Evolutionary conservation across 805 yeast species (phyloP).

Genomic region (Wickerhamomyces silvicola): DNA sequence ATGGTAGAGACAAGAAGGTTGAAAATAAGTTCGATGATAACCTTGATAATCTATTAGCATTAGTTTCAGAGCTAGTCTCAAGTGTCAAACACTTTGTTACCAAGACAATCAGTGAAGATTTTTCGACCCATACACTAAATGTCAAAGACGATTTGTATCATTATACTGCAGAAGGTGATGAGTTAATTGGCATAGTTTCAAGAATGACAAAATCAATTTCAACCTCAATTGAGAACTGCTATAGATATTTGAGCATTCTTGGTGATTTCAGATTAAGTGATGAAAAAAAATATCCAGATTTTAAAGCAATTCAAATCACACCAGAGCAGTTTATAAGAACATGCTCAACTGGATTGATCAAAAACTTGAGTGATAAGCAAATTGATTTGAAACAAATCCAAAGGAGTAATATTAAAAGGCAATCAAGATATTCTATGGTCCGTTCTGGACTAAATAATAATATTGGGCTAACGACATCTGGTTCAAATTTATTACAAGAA

Average conservation of each 20-base stretch:
- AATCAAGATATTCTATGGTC: slow-evolving; percentile 29
- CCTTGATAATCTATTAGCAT: slow-evolving; percentile 50
- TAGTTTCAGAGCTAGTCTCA: slow-evolving; percentile 59
- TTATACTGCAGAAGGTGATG: slow-evolving; percentile 63
- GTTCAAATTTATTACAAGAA: slow-evolving; percentile 28
- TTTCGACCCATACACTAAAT: slow-evolving; percentile 4
- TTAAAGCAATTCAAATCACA: slow-evolving; percentile 46
- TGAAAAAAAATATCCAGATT: slow-evolving; percentile 63
- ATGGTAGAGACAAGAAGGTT: slow-evolving; percentile 17
- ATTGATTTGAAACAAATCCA: slow-evolving; percentile 15
- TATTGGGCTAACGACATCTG: slow-evolving; percentile 19
- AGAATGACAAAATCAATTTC: slow-evolving; percentile 52
- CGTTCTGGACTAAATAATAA: slow-evolving; percentile 23
- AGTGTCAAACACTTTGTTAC: slow-evolving; percentile 59
- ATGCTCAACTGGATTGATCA: slow-evolving; percentile 57
- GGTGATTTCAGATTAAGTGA: slow-evolving; percentile 59
- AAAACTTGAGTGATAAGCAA: slow-evolving; percentile 28
- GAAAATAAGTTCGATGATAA: slow-evolving; percentile 28
- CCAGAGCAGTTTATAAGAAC: slow-evolving; percentile 54
- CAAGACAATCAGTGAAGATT: slow-evolving; percentile 40
- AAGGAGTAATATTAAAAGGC: slow-evolving; percentile 21
- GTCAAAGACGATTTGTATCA: slow-evolving; percentile 32
- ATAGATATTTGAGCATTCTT: slow-evolving; percentile 45
- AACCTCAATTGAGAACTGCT: slow-evolving; percentile 42
- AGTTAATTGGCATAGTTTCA: slow-evolving; percentile 52